phyloP scores from a whole-genome alignment of 495 filamentous ascomycete species.

The Podospora anserina region DNA sequence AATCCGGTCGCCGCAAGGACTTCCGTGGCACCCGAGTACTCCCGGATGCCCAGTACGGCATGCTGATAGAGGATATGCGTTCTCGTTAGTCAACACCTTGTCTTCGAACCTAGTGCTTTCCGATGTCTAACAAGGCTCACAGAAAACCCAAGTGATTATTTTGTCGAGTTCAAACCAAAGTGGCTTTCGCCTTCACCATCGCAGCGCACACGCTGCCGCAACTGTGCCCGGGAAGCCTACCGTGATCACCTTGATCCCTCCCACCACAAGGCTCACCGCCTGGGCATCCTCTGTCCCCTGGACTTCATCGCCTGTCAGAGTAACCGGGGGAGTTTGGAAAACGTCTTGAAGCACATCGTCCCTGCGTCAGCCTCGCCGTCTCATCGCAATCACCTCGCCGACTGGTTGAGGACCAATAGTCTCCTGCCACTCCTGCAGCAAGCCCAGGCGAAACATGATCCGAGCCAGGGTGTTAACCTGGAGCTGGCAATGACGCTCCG shows the following conservation, averaged over 20 bases:
- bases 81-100: slow-evolving; percentile 22
- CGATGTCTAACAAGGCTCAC: background rate
- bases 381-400: slow-evolving; percentile 12
- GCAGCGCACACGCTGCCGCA: slow-evolving; percentile 77
- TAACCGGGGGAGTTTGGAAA: slow-evolving; percentile 1
- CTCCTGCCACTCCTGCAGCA: slow-evolving; percentile 47
- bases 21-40: slow-evolving; percentile 53
- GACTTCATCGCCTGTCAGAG: slow-evolving; percentile 19
- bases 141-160: slow-evolving; percentile 38
- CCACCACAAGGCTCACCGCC: slow-evolving; percentile 10
- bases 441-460: slow-evolving; percentile 52
- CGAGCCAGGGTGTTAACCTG: slow-evolving; percentile 23
- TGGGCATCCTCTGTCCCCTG: slow-evolving; percentile 29
- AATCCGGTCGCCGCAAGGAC: slow-evolving; percentile 46
- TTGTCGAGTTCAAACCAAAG: slow-evolving; percentile 89
- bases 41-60: slow-evolving; percentile 59
- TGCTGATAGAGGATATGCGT: slow-evolving; percentile 81
- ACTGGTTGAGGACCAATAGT: slow-evolving; percentile 31
- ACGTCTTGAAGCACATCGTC: slow-evolving; percentile 8
- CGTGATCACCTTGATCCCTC: slow-evolving; percentile 12
- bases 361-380: background rate
- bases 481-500: slow-evolving; percentile 76
- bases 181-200: slow-evolving; percentile 84
- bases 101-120: background rate
- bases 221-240: slow-evolving; percentile 71